Conservation (phyloP, 805 yeast genomes). For the Saturnispora bothae region DNA sequence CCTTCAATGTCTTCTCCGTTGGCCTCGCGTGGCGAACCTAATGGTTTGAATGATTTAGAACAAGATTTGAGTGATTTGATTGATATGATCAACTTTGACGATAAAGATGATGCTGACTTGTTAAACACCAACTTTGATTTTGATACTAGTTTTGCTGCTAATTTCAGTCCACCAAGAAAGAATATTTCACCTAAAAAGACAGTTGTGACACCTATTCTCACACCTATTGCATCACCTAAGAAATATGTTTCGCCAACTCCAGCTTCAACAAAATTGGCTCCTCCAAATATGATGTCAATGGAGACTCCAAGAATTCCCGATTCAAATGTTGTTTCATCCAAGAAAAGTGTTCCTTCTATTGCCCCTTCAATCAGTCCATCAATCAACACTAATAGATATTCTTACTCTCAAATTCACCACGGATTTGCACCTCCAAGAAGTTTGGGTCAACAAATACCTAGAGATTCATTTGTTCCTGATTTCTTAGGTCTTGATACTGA, state of each 20-base stretch:
- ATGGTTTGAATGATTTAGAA: slow-evolving; percentile 3
- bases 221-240: neutral
- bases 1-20: slow-evolving; percentile 2
- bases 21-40: neutral
- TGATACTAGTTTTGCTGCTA: slow-evolving; percentile 9
- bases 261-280: neutral
- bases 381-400: neutral
- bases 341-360: no score
- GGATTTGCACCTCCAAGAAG: neutral
- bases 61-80: slow-evolving; percentile 22
- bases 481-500: slow-evolving; percentile 10
- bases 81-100: slow-evolving; percentile 22
- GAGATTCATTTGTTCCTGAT: slow-evolving; percentile 11
- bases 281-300: no score
- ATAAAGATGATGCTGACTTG: slow-evolving; percentile 14
- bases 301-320: no score
- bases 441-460: neutral
- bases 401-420: neutral
- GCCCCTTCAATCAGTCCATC: no score
- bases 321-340: no score
- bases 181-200: neutral
- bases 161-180: slow-evolving; percentile 9
- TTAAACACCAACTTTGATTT: slow-evolving; percentile 21
- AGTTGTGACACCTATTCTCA: no score
- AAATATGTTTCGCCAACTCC: neutral